Evolutionary conservation across 306 rosid genomes (phyloP), one percentile per base, ranked within the genome.

Genomic region (Corylus heterophylla): DNA sequence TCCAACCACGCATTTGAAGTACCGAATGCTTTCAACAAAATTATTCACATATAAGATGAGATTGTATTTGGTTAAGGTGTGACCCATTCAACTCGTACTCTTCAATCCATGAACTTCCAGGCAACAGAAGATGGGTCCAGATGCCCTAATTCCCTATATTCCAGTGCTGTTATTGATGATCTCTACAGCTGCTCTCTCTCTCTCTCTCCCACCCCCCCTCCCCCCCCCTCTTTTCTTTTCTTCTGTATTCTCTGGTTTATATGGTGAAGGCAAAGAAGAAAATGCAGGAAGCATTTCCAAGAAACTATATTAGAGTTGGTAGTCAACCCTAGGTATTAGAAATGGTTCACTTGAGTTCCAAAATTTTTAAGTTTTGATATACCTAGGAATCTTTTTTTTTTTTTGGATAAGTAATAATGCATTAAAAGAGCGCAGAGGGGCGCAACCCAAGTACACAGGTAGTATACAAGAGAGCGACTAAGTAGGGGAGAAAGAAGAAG

Each of bases 201-300:
- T 45, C 49, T 4, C 10, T 9, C 49, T 0, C 49, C 49, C 49
- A 45, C 49, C 1, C 4, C 49, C 49, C 49, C 10, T 8, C 49
- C 52, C 52, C 52, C 12, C 14, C 52, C 13, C 13, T 8, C 50
- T 11, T 47, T 8, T 9, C 11, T 47, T 11, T 47, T 47, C 11
- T 47, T 47, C 50, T 9, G 2, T 14, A 13, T 58, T 58, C 12
- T 31, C 44, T 63, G 2, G 13, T 63, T 63, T 63, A 2, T 31
- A 3, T 63, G 47, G 12, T 63, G 10, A 35, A 29, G 20, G 47
- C 31, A 39, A 63, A 63, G 22, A 63, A 63, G 47, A 63, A 63
- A 63, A 63, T 31, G 69, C 69, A 63, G 45, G 42, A 63, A 63
- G 45, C 69, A 63, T 16, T 63, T 63, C 45, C 69, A 63, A 63